Evolutionary conservation across 371 early-diverging fungal species (phyloP).

Genomic region (Lichtheimia hyalospora): DNA sequence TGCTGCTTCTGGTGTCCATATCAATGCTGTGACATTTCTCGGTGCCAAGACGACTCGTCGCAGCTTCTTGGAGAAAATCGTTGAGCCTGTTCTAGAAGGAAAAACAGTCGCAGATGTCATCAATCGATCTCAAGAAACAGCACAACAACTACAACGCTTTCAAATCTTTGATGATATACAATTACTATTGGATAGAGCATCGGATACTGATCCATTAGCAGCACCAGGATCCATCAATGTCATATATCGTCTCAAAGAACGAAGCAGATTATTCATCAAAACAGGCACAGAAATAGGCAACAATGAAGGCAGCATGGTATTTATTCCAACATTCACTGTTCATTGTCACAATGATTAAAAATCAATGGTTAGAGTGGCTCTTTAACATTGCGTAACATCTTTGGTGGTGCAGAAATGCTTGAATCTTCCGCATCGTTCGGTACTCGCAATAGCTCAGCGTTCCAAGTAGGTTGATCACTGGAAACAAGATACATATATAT

Average conservation of each 20-base stretch:
- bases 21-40: slow-evolving; percentile 52
- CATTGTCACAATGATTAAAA: not conserved
- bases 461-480: slow-evolving; percentile 50
- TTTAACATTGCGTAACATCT: slow-evolving; percentile 70
- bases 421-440: slow-evolving; percentile 72
- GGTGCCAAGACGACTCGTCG: slow-evolving; percentile 50
- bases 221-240: slow-evolving; percentile 66
- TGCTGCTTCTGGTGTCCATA: slow-evolving; percentile 42
- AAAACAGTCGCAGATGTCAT: slow-evolving; percentile 69
- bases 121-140: slow-evolving; percentile 60
- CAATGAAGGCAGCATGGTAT: slow-evolving; percentile 80
- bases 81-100: slow-evolving; percentile 39
- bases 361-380: slow-evolving; percentile 53
- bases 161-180: slow-evolving; percentile 75
- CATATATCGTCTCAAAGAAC: slow-evolving; percentile 67
- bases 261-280: slow-evolving; percentile 66
- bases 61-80: slow-evolving; percentile 45
- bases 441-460: slow-evolving; percentile 70
- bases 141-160: slow-evolving; percentile 62
- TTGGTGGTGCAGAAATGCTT: slow-evolving; percentile 83
- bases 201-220: slow-evolving; percentile 46
- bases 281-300: slow-evolving; percentile 86
- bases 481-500: not conserved
- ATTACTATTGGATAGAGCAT: slow-evolving; percentile 67
- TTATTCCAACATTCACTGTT: not conserved